Conservation (phyloP, 352 stramenopile genomes). For the Pythium sukuiense region DNA sequence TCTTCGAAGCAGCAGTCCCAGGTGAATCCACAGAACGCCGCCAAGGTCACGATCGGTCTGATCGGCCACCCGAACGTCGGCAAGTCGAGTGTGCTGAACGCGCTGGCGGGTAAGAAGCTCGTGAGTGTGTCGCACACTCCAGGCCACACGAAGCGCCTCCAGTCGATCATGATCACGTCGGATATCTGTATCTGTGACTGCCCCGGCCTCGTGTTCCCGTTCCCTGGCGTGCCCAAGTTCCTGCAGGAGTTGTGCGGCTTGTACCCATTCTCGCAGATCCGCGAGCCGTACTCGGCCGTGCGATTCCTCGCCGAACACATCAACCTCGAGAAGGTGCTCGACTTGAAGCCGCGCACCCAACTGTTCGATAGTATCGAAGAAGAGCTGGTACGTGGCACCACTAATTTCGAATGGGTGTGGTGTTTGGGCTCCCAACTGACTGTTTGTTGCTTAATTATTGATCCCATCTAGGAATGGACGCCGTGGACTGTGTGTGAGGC, state of each 20-base stretch:
- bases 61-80: constrained; percentile 89
- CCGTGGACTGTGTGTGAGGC: constrained; percentile 83
- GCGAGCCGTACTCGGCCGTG: constrained; percentile 86
- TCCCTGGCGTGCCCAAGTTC: constrained; percentile 77
- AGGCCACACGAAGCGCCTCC: constrained; percentile 84
- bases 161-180: constrained; percentile 80
- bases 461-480: constrained; percentile 61
- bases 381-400: constrained; percentile 45
- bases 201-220: constrained; percentile 84
- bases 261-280: constrained; percentile 87
- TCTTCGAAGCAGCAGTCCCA: constrained; percentile 34
- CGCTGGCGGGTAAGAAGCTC: constrained; percentile 83
- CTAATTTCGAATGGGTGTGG: not conserved
- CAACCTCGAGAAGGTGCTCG: constrained; percentile 63
- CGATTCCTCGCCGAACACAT: constrained; percentile 84
- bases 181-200: constrained; percentile 88
- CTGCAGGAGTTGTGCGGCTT: constrained; percentile 81
- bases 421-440: not conserved
- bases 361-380: constrained; percentile 78
- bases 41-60: constrained; percentile 80
- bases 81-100: constrained; percentile 88
- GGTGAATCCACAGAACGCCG: constrained; percentile 42
- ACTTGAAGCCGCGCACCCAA: constrained; percentile 71
- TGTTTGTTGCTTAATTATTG: not conserved
- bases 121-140: constrained; percentile 86